phyloP scores from a whole-genome alignment of 306 rosid species.

The Benincasa hispida region DNA sequence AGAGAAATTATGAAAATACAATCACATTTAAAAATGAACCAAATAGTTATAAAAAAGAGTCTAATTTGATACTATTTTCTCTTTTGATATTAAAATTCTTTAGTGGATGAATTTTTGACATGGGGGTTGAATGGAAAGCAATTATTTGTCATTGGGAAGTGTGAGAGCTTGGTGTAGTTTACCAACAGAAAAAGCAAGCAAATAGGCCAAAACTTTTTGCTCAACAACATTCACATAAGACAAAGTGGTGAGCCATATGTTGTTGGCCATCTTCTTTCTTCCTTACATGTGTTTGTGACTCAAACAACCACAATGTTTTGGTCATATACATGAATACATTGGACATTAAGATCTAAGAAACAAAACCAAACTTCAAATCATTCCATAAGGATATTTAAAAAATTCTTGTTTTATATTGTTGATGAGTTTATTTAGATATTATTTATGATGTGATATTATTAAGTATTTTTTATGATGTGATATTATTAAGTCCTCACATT shows the following conservation, averaged over 20 bases:
- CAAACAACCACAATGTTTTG: not conserved
- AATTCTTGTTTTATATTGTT: too few relatives aligned
- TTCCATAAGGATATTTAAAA: too few relatives aligned
- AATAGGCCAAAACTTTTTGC: not conserved
- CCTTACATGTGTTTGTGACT: not conserved
- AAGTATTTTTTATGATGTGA: too few relatives aligned
- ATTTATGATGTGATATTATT: too few relatives aligned
- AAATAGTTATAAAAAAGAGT: too few relatives aligned
- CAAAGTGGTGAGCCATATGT: not conserved
- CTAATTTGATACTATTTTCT: too few relatives aligned
- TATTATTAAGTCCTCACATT: too few relatives aligned
- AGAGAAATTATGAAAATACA: too few relatives aligned
- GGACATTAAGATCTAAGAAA: not conserved
- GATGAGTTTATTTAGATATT: too few relatives aligned
- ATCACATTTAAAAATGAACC: too few relatives aligned
- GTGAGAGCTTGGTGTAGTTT: not conserved
- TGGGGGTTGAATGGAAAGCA: not conserved
- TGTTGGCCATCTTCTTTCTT: not conserved
- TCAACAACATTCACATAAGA: slow-evolving; percentile 1
- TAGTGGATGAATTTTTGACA: not conserved
- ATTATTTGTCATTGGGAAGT: not conserved
- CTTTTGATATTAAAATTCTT: too few relatives aligned
- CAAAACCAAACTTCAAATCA: too few relatives aligned
- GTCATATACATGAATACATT: not conserved
- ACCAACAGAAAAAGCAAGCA: not conserved